Evolutionary conservation across 2,329 filamentous ascomycete species (phyloP).

Genomic region (Aspergillus ustus): DNA sequence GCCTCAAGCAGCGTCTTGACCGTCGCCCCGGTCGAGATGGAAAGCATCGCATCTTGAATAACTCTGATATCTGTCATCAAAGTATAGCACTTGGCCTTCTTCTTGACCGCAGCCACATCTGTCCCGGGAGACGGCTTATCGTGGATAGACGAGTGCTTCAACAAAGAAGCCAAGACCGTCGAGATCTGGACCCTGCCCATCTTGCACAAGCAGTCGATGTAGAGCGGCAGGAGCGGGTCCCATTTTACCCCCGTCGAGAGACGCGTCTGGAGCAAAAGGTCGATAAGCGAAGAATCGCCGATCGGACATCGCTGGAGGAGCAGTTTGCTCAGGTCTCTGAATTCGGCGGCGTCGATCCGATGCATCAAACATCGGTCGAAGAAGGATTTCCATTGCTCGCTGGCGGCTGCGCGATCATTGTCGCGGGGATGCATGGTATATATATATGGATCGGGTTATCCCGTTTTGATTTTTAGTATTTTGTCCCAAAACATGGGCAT

Average conservation of each 20-base stretch:
- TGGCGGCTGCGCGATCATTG: conserved; percentile 30
- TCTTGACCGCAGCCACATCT: conserved; percentile 16
- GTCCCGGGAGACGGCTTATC: conserved; percentile 19
- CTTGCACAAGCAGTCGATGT: conserved; percentile 45
- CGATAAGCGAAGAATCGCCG: conserved; percentile 37
- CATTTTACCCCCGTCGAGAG: conserved; percentile 39
- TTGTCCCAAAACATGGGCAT: conserved; percentile 20
- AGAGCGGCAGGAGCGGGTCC: conserved; percentile 49
- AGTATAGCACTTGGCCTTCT: conserved; percentile 32
- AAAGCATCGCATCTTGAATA: conserved; percentile 47
- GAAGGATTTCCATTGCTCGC: conserved; percentile 44
- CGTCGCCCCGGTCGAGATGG: conserved; percentile 40
- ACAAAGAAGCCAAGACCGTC: conserved; percentile 37
- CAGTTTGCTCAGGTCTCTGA: conserved; percentile 42
- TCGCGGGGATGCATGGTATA: conserved; percentile 15
- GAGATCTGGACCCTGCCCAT: conserved; percentile 39
- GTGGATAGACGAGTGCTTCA: conserved; percentile 43
- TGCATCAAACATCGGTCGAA: conserved; percentile 42
- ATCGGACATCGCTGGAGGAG: conserved; percentile 38
- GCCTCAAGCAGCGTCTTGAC: conserved; percentile 38
- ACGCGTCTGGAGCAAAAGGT: conserved; percentile 41
- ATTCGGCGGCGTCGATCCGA: conserved; percentile 44
- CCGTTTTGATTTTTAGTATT: conserved; percentile 9
- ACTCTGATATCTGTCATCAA: conserved; percentile 49
- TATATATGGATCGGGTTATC: background rate